Percentiles rank a stretch among this genome's conserved stretches.
phyloP scores from a whole-genome alignment of 768 basidiomycete species.

The Psilocybe cubensis region DNA sequence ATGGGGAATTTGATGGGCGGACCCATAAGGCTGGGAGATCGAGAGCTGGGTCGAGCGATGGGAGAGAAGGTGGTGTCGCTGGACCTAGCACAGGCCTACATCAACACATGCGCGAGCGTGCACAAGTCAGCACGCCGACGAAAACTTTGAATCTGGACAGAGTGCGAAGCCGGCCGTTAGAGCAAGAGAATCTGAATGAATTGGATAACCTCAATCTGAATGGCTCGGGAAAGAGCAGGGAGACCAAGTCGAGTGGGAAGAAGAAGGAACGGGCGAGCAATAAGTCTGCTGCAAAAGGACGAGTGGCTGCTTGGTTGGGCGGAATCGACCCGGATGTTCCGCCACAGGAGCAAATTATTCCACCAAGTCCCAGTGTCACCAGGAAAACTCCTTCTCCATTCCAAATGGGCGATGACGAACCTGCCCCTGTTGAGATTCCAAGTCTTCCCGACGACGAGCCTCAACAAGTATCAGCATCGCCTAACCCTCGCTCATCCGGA shows the following conservation, averaged over 20 bases:
- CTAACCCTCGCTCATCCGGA: slow-evolving; percentile 78
- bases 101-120: slow-evolving; percentile 26
- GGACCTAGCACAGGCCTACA: slow-evolving; percentile 18
- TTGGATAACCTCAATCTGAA: slow-evolving; percentile 13
- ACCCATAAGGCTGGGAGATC: slow-evolving; percentile 33
- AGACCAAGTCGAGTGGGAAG: slow-evolving; percentile 26
- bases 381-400: slow-evolving; percentile 11
- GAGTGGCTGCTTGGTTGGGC: slow-evolving; percentile 81
- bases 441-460: slow-evolving; percentile 6
- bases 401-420: slow-evolving; percentile 9
- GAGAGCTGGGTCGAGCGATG: slow-evolving; percentile 22
- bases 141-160: slow-evolving; percentile 16
- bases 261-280: slow-evolving; percentile 30
- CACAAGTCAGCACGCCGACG: slow-evolving; percentile 20
- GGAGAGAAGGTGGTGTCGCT: too few species aligned
- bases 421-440: slow-evolving; percentile 6
- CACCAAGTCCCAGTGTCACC: slow-evolving; percentile 41
- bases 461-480: slow-evolving; percentile 37
- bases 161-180: slow-evolving; percentile 19
- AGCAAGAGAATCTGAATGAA: slow-evolving; percentile 15
- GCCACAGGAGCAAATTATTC: slow-evolving; percentile 50
- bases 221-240: slow-evolving; percentile 22
- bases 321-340: slow-evolving; percentile 61
- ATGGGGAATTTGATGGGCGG: slow-evolving; percentile 31
- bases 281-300: slow-evolving; percentile 58